These are phyloP conservation scores for Chlamydomonas eustigma DNA, from an alignment of 139 green algal species.

Conservation along the genomic window DNA sequence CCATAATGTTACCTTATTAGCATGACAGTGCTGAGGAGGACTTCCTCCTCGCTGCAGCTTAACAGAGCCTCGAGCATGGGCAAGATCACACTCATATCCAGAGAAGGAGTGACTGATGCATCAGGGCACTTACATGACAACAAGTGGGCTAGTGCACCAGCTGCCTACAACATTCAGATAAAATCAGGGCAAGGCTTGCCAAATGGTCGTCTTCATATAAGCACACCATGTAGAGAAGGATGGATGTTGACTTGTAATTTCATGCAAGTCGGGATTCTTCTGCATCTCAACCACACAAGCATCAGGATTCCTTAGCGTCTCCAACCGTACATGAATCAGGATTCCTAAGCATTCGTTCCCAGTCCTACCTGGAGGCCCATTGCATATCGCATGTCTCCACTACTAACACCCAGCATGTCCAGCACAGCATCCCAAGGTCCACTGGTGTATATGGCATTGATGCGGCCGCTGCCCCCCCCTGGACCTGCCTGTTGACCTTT, in stretches of 20 bases:
- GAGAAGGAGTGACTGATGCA: not conserved
- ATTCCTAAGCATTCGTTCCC: not conserved
- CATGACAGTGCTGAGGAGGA: not conserved
- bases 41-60: not conserved
- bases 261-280: not conserved
- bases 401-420: not conserved
- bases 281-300: not conserved
- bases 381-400: not conserved
- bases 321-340: not conserved
- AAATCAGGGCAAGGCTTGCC: no score
- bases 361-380: not conserved
- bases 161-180: not conserved
- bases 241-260: not conserved
- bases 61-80: not conserved
- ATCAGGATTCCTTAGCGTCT: not conserved
- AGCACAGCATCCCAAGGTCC: not conserved
- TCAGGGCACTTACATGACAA: not conserved
- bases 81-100: not conserved
- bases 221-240: no score
- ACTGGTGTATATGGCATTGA: not conserved
- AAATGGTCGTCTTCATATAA: no score
- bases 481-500: not conserved
- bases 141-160: not conserved
- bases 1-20: not conserved
- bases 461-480: not conserved